Percentiles rank a stretch among this genome's conserved stretches.
Evolutionary conservation across 2,329 filamentous ascomycete genomes (phyloP).

Genomic region (Diaporthe australafricana): DNA sequence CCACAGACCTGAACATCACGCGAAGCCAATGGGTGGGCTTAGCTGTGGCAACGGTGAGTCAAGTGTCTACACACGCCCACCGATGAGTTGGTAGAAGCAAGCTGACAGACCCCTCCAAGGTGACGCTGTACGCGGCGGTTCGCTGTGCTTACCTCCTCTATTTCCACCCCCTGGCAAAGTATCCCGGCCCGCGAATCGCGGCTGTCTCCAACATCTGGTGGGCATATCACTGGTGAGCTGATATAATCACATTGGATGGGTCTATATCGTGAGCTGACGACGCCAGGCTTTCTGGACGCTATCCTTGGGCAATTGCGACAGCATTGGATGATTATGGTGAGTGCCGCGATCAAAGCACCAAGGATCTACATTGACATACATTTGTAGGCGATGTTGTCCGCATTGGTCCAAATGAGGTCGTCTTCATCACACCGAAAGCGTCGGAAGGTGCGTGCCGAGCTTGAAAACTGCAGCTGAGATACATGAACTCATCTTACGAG

Average conservation of each 20-base stretch:
- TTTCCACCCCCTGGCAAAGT: conserved; percentile 21
- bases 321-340: conserved; percentile 8
- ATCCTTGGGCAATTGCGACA: conserved; percentile 15
- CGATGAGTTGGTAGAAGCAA: background rate
- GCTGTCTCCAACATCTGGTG: conserved; percentile 23
- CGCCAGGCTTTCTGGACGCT: conserved; percentile 1
- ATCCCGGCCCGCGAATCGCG: conserved; percentile 1
- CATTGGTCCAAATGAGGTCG: conserved; percentile 23
- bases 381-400: conserved; percentile 9
- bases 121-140: background rate
- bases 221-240: conserved; percentile 19
- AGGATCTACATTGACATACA: background rate
- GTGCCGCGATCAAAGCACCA: background rate
- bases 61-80: too few species aligned
- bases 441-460: background rate
- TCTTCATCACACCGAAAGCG: conserved; percentile 17
- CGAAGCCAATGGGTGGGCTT: background rate
- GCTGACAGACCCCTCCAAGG: background rate
- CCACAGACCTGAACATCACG: background rate
- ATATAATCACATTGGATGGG: background rate
- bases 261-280: background rate
- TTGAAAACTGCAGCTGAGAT: background rate
- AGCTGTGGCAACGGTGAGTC: background rate
- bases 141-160: conserved; percentile 10
- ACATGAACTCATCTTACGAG: background rate